Base-by-base conservation (phyloP, 805 yeast genomes). In the Kazachstania martiniae region DNA sequence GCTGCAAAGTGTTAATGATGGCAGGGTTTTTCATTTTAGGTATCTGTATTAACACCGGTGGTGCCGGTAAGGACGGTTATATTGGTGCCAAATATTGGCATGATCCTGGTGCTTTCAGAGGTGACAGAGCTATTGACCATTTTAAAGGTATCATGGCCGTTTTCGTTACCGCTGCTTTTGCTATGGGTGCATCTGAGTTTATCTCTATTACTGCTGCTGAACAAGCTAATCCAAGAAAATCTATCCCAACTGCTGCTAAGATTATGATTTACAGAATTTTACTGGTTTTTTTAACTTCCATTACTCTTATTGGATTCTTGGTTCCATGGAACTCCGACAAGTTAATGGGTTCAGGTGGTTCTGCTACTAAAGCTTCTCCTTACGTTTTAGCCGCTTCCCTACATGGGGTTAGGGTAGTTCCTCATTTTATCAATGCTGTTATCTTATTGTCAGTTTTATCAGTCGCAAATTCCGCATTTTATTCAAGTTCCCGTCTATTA, bases 131-230 rank as follows among this genome's bases (percentile, higher is more conserved):
- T 3, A 40, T 47, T 12, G 50, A 67, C 8, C 41, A 68, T 4
- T 76, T 75, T 55, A 76, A 76, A 53, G 84, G 83, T 43, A 72
- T 77, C 23, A 67, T 72, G 49, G 61, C 75, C 2, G 77, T 71
- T 13, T 72, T 77, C 39, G 78, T 77, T 31, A 68, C 74, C 14
- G 80, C 84, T 16, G 81, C 83, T 0, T 77, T 76, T 44, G 65
- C 80, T 5, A 76, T 72, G 47, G 69, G 76, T 29, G 83, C 81
- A 18, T 69, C 77, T 14, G 85, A 77, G 53, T 62, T 76, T 37
- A 68, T 70, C 30, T 80, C 81, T 18, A 59, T 77, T 32, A 77
- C 81, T 8, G 81, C 82, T 10, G 78, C 81, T n/a, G 86, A 78
- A 53, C 67, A 81, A 21, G 65, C 60, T 12, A 68, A 76, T 49